Conservation (phyloP, 2,329 filamentous ascomycete species). For the Raffaelea albimanens region DNA sequence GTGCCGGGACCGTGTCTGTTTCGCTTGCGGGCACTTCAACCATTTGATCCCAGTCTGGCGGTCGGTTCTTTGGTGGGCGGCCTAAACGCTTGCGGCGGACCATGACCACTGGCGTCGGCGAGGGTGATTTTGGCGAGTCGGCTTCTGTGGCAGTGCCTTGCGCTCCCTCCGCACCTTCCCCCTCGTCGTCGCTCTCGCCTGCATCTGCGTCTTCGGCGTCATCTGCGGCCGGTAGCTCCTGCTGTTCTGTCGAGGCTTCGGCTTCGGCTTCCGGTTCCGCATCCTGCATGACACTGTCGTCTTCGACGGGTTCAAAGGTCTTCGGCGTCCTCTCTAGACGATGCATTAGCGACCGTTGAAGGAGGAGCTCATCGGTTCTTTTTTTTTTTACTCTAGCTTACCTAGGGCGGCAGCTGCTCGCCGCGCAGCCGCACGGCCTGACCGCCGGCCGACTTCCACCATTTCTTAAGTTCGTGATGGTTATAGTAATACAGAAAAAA, state of each 20-base stretch:
- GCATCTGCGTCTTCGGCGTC: slow-evolving; percentile 30
- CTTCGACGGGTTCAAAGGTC: slow-evolving; percentile 32
- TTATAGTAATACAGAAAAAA: no score
- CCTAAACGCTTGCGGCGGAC: slow-evolving; percentile 73
- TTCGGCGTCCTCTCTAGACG: slow-evolving; percentile 40
- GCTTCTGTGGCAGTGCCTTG: slow-evolving; percentile 21
- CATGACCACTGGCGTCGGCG: slow-evolving; percentile 49
- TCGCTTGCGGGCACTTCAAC: slow-evolving; percentile 46
- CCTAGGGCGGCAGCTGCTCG: slow-evolving; percentile 33
- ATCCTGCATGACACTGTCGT: slow-evolving; percentile 36
- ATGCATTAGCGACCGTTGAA: no score
- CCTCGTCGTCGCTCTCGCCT: slow-evolving; percentile 26
- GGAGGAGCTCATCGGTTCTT: not conserved
- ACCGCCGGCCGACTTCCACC: slow-evolving; percentile 24
- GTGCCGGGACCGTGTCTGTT: slow-evolving; percentile 35
- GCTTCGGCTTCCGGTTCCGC: slow-evolving; percentile 17
- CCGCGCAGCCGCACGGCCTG: slow-evolving; percentile 33
- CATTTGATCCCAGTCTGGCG: slow-evolving; percentile 65
- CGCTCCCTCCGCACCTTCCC: slow-evolving; percentile 27
- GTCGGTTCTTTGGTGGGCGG: slow-evolving; percentile 75
- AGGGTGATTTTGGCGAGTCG: slow-evolving; percentile 39
- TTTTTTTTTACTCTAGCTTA: not conserved
- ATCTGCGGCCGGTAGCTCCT: slow-evolving; percentile 25
- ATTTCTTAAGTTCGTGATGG: slow-evolving; percentile 7
- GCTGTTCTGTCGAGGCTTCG: slow-evolving; percentile 16